Evolutionary conservation across 2,329 filamentous ascomycete species (phyloP).

Genomic region (Acarospora socialis): DNA sequence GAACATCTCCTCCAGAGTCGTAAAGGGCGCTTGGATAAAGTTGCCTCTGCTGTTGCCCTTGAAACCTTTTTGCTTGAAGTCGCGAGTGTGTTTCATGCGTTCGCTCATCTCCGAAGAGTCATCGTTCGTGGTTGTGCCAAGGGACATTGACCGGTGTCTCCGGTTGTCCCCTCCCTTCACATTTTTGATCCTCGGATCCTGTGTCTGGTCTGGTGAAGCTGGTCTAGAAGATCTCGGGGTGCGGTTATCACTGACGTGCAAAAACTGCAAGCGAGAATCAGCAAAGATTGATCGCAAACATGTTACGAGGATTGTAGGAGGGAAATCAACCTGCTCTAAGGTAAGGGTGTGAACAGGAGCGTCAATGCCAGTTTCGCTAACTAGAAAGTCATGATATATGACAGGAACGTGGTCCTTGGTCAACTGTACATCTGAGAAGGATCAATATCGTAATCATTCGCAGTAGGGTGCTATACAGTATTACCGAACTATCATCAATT

Average conservation of each 20-base stretch:
- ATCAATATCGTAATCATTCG: slow-evolving; percentile 56
- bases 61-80: slow-evolving; percentile 88
- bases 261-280: slow-evolving; percentile 37
- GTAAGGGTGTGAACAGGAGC: slow-evolving; percentile 92
- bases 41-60: slow-evolving; percentile 90
- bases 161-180: slow-evolving; percentile 16
- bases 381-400: slow-evolving; percentile 96
- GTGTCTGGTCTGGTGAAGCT: slow-evolving; percentile 26
- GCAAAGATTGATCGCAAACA: slow-evolving; percentile 1
- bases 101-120: slow-evolving; percentile 47
- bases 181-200: slow-evolving; percentile 11
- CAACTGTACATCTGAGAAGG: slow-evolving; percentile 70
- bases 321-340: slow-evolving; percentile 51
- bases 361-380: slow-evolving; percentile 94
- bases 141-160: slow-evolving; percentile 44
- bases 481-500: slow-evolving; percentile 17
- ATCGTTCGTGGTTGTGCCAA: slow-evolving; percentile 33
- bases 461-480: background rate
- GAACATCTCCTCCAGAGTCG: slow-evolving; percentile 89
- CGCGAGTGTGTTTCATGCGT: slow-evolving; percentile 91
- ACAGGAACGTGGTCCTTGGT: slow-evolving; percentile 98
- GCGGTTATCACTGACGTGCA: slow-evolving; percentile 60
- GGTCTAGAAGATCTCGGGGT: slow-evolving; percentile 32
- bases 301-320: background rate
- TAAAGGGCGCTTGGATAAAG: slow-evolving; percentile 92